Base-by-base conservation (phyloP, 2,329 filamentous ascomycete genomes). In the Colletotrichum salicis region DNA sequence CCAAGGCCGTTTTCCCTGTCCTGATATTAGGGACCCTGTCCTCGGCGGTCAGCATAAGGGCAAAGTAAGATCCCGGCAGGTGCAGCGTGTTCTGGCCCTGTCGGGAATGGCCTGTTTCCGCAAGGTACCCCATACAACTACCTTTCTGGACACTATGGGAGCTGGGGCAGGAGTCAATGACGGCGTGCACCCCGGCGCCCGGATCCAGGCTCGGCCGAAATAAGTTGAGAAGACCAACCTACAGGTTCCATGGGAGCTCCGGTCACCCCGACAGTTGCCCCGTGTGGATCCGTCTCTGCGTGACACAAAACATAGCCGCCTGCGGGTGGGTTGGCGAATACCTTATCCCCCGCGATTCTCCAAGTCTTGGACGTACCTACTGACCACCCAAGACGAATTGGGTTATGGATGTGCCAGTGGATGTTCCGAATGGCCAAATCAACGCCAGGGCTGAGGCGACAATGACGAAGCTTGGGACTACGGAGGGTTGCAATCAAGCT, bases 401-500 rank as follows among this genome's bases (percentile, higher is more conserved):
- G 61, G 19, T 15, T 64, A 51, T 64, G 51, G 51, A 45, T 19
- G 52, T 7, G 51, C 61, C 24, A 24, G 33, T 56, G 33, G 52
- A 33, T 33, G 19, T 55, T 56, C 61, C 51, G 51, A 45, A 19
- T 45, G 61, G 51, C 11, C 22, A 31, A 37, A 27, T 24, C 5
- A 37, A 13, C 10, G 19, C 27, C 5, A 51, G 52, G 60, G 60
- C 45, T 54, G 51, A 64, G 61, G 51, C 61, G 55, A 31, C 41
- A 41, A 64, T 56, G 61, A 33, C 60, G 61, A 64, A 54, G 60
- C 31, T 35, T 13, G 13, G 41, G n/a, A 22, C 12, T 33, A 2
- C 22, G 19, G 22, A 64, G 27, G 55, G 70, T 72, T 70, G 56
- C 55, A 60, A 54, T 15, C 22, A 57, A 51, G 35, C 33, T 33